phyloP scores from a whole-genome alignment of 2,329 filamentous ascomycete genomes.

The Penicillium sp. region DNA sequence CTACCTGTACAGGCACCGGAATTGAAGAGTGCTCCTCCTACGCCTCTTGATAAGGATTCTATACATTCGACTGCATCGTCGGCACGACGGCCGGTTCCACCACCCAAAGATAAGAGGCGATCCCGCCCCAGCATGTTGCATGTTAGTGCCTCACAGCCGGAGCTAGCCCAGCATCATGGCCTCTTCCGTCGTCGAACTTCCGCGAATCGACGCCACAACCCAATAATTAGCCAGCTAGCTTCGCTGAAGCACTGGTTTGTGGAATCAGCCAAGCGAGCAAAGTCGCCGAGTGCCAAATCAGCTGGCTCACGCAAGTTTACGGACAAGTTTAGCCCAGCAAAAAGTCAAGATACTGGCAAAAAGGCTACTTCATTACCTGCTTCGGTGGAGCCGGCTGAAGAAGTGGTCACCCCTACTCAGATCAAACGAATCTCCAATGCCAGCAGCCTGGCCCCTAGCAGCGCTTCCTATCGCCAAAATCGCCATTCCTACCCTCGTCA shows the following conservation, averaged over 20 bases:
- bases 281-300: slow-evolving; percentile 51
- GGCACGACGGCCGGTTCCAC: slow-evolving; percentile 72
- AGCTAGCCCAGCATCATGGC: slow-evolving; percentile 58
- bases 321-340: slow-evolving; percentile 41
- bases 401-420: slow-evolving; percentile 38
- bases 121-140: slow-evolving; percentile 84
- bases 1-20: slow-evolving; percentile 35
- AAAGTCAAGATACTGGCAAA: slow-evolving; percentile 36
- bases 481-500: slow-evolving; percentile 43
- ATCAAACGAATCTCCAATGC: slow-evolving; percentile 42
- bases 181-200: slow-evolving; percentile 52
- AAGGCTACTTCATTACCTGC: slow-evolving; percentile 27
- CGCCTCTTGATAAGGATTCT: slow-evolving; percentile 71
- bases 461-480: slow-evolving; percentile 42
- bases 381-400: slow-evolving; percentile 22
- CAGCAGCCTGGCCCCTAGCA: slow-evolving; percentile 44
- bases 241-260: slow-evolving; percentile 72
- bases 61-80: slow-evolving; percentile 75
- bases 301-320: slow-evolving; percentile 38
- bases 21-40: slow-evolving; percentile 47
- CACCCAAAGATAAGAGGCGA: slow-evolving; percentile 80
- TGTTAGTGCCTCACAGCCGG: slow-evolving; percentile 70
- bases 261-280: slow-evolving; percentile 63
- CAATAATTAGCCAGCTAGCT: slow-evolving; percentile 66
- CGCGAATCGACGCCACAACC: slow-evolving; percentile 56